Conservation (phyloP, 164 flowering plant species). For the Sedum album region DNA sequence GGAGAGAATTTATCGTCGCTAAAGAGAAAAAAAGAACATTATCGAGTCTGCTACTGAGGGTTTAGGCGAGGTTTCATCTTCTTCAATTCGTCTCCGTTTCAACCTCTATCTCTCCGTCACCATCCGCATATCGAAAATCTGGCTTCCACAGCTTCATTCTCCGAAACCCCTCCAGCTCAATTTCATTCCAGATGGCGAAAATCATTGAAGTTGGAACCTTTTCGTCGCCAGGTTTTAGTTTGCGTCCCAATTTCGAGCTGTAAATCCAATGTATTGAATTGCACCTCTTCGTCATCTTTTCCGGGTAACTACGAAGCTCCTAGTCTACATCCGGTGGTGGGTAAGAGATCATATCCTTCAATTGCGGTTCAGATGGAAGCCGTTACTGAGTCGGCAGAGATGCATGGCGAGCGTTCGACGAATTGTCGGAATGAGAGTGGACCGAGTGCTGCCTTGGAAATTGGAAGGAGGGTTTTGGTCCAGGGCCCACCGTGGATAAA, state of each 20-base stretch:
- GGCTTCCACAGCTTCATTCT: slow-evolving; percentile 45
- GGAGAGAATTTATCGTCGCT: too few species aligned
- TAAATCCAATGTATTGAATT: slow-evolving; percentile 16
- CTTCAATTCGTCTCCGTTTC: slow-evolving; percentile 2
- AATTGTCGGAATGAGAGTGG: slow-evolving; percentile 13
- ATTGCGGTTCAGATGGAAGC: slow-evolving; percentile 26
- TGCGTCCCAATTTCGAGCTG: slow-evolving; percentile 10
- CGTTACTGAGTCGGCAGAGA: slow-evolving; percentile 27
- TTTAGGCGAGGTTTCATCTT: slow-evolving; percentile 26
- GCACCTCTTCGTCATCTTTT: slow-evolving; percentile 18
- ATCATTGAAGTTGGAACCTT: slow-evolving; percentile 7
- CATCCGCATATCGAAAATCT: slow-evolving; percentile 16
- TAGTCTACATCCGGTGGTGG: background rate
- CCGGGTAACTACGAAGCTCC: slow-evolving; percentile 5
- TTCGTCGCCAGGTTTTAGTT: slow-evolving; percentile 15
- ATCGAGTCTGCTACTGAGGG: slow-evolving; percentile 10
- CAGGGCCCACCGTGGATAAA: slow-evolving; percentile 73
- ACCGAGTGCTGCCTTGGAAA: slow-evolving; percentile 16
- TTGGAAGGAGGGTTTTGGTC: slow-evolving; percentile 29
- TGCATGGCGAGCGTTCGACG: slow-evolving; percentile 20
- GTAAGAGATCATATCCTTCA: slow-evolving; percentile 9
- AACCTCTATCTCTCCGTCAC: slow-evolving; percentile 8
- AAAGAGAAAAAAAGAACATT: background rate
- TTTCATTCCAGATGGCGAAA: slow-evolving; percentile 21
- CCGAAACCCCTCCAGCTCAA: slow-evolving; percentile 30